Percentiles rank a stretch among this genome's conserved stretches.
Conservation (phyloP, 2,329 filamentous ascomycete genomes). For the Apiospora malaysiana region DNA sequence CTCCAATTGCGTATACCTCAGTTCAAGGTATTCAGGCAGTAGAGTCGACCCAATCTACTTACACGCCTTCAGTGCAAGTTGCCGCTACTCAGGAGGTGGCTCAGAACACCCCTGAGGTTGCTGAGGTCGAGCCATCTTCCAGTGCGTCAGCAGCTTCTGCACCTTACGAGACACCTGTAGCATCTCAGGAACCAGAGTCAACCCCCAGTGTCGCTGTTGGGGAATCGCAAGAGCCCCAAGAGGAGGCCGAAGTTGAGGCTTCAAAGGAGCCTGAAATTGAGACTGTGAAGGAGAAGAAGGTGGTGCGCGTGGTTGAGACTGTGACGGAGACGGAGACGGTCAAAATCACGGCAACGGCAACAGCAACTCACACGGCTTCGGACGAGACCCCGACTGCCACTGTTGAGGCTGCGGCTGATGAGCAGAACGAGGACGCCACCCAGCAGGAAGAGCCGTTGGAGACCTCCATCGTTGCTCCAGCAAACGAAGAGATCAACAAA, state of each 20-base stretch:
- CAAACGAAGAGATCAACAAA: not conserved
- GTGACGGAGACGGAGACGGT: slow-evolving; percentile 42
- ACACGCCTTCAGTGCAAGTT: not conserved
- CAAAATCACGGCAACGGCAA: slow-evolving; percentile 27
- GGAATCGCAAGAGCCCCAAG: not conserved
- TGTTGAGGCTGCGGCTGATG: not conserved
- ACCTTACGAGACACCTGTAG: slow-evolving; percentile 24
- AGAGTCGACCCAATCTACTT: not conserved
- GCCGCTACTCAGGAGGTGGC: not conserved
- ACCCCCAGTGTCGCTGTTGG: not conserved
- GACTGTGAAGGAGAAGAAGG: slow-evolving; percentile 37
- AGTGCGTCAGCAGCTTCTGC: slow-evolving; percentile 27
- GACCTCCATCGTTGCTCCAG: not conserved
- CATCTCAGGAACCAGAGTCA: not conserved
- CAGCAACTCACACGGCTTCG: not conserved
- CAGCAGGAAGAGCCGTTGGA: not conserved
- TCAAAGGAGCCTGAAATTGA: slow-evolving; percentile 23
- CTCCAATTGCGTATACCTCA: not conserved
- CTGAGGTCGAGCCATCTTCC: slow-evolving; percentile 32
- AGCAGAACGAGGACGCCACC: not conserved
- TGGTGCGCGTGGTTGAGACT: slow-evolving; percentile 43
- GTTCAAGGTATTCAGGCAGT: not conserved
- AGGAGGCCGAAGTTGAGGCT: not conserved
- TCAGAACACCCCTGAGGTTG: not conserved
- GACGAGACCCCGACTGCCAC: not conserved